Conservation (phyloP, 768 basidiomycete species). For the Pleurotus cornucopiae region DNA sequence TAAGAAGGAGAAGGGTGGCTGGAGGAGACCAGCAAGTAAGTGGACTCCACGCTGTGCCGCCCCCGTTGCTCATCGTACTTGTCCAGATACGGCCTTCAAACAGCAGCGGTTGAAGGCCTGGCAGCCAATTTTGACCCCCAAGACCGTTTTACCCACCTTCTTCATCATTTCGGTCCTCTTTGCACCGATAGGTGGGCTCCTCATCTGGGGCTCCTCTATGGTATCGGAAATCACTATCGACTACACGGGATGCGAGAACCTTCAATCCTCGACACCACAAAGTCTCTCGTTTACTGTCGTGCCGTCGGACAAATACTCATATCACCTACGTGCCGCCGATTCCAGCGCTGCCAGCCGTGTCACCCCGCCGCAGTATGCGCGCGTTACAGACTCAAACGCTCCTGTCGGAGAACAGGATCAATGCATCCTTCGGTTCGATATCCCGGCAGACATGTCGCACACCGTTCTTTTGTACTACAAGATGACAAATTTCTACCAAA, state of each 20-base stretch:
- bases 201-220: conserved; percentile 72
- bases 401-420: conserved; percentile 30
- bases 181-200: conserved; percentile 91
- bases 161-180: conserved; percentile 95
- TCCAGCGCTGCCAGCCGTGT: conserved; percentile 48
- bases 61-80: conserved; percentile 16
- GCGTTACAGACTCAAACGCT: conserved; percentile 52
- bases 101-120: conserved; percentile 99
- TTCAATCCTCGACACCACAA: conserved; percentile 38
- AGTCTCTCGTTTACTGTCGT: conserved; percentile 43
- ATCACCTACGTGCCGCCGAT: conserved; percentile 54
- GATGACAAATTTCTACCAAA: conserved; percentile 95
- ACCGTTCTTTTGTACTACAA: conserved; percentile 95
- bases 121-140: conserved; percentile 98
- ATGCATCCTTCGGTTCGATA: conserved; percentile 79
- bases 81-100: conserved; percentile 93
- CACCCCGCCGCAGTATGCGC: conserved; percentile 70
- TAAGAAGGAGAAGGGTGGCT: conserved; percentile 82
- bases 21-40: conserved; percentile 80
- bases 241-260: conserved; percentile 87
- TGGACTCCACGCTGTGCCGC: conserved; percentile 7
- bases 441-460: conserved; percentile 71
- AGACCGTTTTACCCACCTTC: conserved; percentile 93
- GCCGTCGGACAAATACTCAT: conserved; percentile 63
- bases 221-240: conserved; percentile 94